A percentile compares a stretch with the other conserved stretches of the same genome.
Evolutionary conservation across 129 eudicot species (phyloP).

Genomic region (Gnaphalium uliginosum): DNA sequence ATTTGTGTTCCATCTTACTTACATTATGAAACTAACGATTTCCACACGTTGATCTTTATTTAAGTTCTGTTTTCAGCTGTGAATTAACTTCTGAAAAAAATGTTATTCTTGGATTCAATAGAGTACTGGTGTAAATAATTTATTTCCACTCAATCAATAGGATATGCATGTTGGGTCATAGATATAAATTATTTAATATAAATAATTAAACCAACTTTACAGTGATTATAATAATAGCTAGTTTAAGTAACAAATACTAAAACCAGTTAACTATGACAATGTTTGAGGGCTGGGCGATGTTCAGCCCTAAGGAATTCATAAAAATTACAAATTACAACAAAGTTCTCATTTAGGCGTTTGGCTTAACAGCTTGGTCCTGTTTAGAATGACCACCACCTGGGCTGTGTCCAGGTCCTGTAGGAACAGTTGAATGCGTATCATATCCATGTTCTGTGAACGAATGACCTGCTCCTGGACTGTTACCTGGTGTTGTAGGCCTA

Average conservation of each 20-base stretch:
- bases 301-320: constrained; percentile 11
- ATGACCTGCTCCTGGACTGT: constrained; percentile 61
- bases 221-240: constrained; percentile 15
- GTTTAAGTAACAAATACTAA: constrained; percentile 4
- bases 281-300: background rate
- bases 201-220: constrained; percentile 12
- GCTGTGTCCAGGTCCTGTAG: constrained; percentile 56
- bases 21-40: too few species aligned
- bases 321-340: constrained; percentile 14
- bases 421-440: constrained; percentile 22
- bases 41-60: too few species aligned
- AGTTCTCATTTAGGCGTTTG: constrained; percentile 33
- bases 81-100: too few species aligned
- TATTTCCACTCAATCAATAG: too few species aligned
- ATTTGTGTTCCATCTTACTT: too few species aligned
- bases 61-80: too few species aligned
- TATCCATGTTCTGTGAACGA: constrained; percentile 21
- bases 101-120: too few species aligned
- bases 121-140: too few species aligned
- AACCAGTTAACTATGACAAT: too few species aligned
- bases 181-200: constrained; percentile 23
- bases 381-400: constrained; percentile 60
- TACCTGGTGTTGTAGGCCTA: constrained; percentile 56
- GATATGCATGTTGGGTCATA: background rate
- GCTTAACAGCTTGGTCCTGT: constrained; percentile 17